Evolutionary conservation across 441 rosid species (phyloP).

Genomic region (Breynia disticha): DNA sequence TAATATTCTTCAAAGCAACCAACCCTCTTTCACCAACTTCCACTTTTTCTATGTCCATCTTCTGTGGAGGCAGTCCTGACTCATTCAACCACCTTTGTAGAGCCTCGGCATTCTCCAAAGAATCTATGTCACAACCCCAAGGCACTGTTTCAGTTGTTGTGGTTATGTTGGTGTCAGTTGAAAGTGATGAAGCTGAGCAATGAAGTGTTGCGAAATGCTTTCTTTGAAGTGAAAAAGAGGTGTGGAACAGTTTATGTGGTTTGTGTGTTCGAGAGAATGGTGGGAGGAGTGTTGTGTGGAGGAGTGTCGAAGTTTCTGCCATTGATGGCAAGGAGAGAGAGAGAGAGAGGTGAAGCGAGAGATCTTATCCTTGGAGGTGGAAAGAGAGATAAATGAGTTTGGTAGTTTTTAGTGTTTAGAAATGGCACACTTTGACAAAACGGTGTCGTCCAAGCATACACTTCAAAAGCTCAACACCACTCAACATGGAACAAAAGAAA

Average conservation of each 20-base stretch:
- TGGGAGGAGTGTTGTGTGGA: slow-evolving; percentile 42
- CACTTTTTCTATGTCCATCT: slow-evolving; percentile 68
- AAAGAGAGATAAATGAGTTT: too few relatives aligned
- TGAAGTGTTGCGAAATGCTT: slow-evolving; percentile 16
- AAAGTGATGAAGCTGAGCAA: slow-evolving; percentile 38
- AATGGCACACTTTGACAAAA: background rate
- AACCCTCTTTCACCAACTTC: slow-evolving; percentile 84
- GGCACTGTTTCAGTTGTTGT: slow-evolving; percentile 32
- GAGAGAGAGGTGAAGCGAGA: background rate
- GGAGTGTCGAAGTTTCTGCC: slow-evolving; percentile 51
- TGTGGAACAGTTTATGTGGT: slow-evolving; percentile 5
- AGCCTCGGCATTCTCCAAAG: slow-evolving; percentile 66
- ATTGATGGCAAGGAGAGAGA: slow-evolving; percentile 19
- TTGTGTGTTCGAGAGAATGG: slow-evolving; percentile 30
- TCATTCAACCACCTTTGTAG: slow-evolving; percentile 76
- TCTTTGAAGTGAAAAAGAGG: slow-evolving; percentile 16
- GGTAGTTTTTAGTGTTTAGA: slow-evolving; percentile 8
- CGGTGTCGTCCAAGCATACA: background rate
- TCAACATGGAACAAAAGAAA: background rate
- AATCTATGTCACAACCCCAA: slow-evolving; percentile 90
- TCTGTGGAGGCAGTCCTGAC: slow-evolving; percentile 79
- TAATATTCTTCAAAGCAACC: slow-evolving; percentile 73
- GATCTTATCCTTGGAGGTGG: too few relatives aligned
- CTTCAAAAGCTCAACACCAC: background rate
- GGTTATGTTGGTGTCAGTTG: slow-evolving; percentile 28